Evolutionary conservation across 2,329 filamentous ascomycete species (phyloP).

Genomic region (Botrytis pseudocinerea): DNA sequence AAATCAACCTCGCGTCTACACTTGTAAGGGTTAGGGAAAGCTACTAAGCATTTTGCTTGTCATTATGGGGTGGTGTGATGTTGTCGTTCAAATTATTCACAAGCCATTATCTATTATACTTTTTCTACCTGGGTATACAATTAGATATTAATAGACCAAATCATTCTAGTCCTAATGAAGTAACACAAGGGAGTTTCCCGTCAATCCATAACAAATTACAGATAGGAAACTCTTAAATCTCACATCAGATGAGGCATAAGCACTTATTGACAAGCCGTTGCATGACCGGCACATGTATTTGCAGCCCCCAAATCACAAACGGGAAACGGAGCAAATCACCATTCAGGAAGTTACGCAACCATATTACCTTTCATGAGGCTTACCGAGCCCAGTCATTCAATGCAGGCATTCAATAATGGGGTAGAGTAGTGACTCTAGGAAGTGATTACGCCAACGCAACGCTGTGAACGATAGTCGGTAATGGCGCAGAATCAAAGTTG

Average conservation of each 20-base stretch:
- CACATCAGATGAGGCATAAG: not conserved
- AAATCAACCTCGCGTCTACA: not conserved
- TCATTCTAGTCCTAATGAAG: not conserved
- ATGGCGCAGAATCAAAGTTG: constrained; percentile 1
- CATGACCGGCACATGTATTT: not conserved
- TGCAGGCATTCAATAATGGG: not conserved
- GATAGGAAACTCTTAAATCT: not conserved
- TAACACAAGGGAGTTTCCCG: not conserved
- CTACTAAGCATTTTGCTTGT: not conserved
- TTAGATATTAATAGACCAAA: not conserved
- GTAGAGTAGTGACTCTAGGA: too few species aligned
- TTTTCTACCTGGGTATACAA: not conserved
- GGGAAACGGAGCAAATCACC: not conserved
- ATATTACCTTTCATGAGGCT: not conserved
- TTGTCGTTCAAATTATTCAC: not conserved
- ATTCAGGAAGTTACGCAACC: constrained; percentile 3
- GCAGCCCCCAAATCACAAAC: not conserved
- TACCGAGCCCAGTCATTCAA: not conserved
- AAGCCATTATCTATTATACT: not conserved
- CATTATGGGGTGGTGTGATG: not conserved
- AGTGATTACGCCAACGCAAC: not conserved
- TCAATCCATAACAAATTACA: not conserved
- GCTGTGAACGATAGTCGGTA: not conserved
- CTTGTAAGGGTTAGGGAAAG: not conserved
- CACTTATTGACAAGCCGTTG: constrained; percentile 1